Evolutionary conservation across 2,329 filamentous ascomycete species (phyloP).

Genomic region (Diaporthe vaccinii): DNA sequence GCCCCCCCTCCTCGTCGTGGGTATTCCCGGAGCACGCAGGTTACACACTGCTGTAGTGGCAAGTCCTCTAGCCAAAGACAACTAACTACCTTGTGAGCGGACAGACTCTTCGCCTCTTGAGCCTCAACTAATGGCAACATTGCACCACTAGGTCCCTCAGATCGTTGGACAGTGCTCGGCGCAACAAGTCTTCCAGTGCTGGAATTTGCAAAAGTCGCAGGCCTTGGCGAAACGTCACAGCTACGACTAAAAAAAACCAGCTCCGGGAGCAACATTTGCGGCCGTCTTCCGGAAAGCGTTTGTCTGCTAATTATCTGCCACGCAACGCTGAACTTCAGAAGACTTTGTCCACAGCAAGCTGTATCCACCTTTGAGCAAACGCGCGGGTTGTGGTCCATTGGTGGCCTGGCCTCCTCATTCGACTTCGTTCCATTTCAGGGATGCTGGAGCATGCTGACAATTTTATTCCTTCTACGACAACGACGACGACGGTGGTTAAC

Average conservation of each 20-base stretch:
- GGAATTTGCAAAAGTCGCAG: background rate
- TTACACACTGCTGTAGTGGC: conserved; percentile 19
- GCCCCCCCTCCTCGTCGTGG: conserved; percentile 27
- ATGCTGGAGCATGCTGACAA: background rate
- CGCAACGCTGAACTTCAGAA: background rate
- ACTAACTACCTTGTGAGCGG: conserved; percentile 17
- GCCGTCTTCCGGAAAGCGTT: background rate
- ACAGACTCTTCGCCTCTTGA: conserved; percentile 2
- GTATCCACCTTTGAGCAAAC: background rate
- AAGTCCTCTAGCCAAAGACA: background rate
- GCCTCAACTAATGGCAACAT: conserved; percentile 7
- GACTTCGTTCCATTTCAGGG: conserved; percentile 14
- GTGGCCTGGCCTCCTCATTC: background rate
- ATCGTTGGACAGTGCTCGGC: background rate
- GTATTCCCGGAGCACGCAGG: conserved; percentile 18
- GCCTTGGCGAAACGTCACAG: conserved; percentile 23
- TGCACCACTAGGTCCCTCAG: conserved; percentile 2
- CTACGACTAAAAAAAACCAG: background rate
- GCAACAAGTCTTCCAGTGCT: background rate
- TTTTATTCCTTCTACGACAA: background rate
- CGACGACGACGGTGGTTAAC: background rate
- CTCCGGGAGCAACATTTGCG: background rate
- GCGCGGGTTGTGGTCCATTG: background rate
- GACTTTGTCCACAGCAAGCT: background rate
- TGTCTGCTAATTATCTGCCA: background rate